A percentile compares a stretch with the other conserved stretches of the same genome.
Evolutionary conservation across 768 basidiomycete genomes (phyloP).

Genomic region (Cystofilobasidium bisporidii): DNA sequence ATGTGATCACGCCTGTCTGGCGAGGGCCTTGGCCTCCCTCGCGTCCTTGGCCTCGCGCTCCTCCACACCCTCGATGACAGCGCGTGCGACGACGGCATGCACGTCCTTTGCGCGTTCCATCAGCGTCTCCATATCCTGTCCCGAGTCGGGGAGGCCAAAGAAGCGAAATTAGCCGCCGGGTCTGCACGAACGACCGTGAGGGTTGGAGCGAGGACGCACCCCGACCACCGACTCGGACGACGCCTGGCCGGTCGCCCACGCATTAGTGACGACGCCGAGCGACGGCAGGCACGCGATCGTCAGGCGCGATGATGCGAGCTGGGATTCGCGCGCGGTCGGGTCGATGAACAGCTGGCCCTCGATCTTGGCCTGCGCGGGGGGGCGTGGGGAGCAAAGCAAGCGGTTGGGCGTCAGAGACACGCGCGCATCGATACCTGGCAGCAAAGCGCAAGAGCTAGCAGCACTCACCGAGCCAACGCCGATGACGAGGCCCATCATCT

Average conservation of each 20-base stretch:
- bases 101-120: slow-evolving; percentile 25
- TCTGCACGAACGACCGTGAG: not conserved
- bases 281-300: slow-evolving; percentile 81
- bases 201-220: slow-evolving; percentile 44
- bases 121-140: slow-evolving; percentile 20
- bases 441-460: not conserved
- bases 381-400: not conserved
- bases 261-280: slow-evolving; percentile 63
- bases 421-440: too few relatives aligned
- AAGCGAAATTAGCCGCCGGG: too few relatives aligned
- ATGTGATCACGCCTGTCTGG: not conserved
- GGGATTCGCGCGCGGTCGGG: slow-evolving; percentile 62
- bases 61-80: slow-evolving; percentile 17
- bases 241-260: slow-evolving; percentile 76
- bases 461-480: slow-evolving; percentile 66
- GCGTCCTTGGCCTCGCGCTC: slow-evolving; percentile 26
- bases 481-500: slow-evolving; percentile 76
- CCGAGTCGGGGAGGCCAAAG: too few relatives aligned
- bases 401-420: too few relatives aligned
- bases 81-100: slow-evolving; percentile 22
- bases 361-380: slow-evolving; percentile 18
- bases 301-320: slow-evolving; percentile 54
- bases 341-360: slow-evolving; percentile 52
- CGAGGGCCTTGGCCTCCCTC: not conserved
- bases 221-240: slow-evolving; percentile 48